Base-by-base conservation (phyloP, 83 land plant species). In the Diphasiastrum complanatum region DNA sequence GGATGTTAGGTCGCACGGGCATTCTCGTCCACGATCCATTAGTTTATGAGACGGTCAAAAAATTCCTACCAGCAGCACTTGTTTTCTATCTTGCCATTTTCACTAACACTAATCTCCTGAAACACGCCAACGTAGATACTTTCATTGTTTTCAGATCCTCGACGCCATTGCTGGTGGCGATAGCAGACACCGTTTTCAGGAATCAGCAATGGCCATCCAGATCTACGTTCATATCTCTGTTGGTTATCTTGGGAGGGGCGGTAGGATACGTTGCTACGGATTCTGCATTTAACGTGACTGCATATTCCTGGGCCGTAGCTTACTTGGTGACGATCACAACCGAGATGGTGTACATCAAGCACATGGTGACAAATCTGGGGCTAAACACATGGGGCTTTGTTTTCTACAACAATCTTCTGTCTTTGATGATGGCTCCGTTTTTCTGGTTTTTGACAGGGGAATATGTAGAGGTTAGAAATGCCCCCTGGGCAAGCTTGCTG, bases 261-360 rank as follows among this genome's bases (percentile, higher is more conserved):
- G 35, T 55, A 12, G 59, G 59, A 6, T 55, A 55, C 19, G 59
- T 55, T 11, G 28, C 31, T 0, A 55, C 59, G 11, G 59, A 55
- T 30, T 55, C 59, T 11, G 35, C 8, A 20, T 55, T 55, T 35
- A 26, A 31, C 18, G 59, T 55, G 11, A 55, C 59, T 14, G 59
- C 59, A 11, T 55, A 55, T 27, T 1, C 59, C 16, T 55, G 59
- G 59, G 59, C 59, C 8, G 59, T 27, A 20, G 59, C 59, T 0
- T 55, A 55, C 19, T 35, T 55, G 16, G 34, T 55, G 11, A 55
- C 59, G 18, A 55, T 55, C 30, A 27, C 16, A 11, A 55, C 59
- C 10, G 59, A 55, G 43, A 55, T 55, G 59, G 59, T 55, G 30
- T 55, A 55, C 19, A 55, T 55, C 59, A 55, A 55, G 59, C n/a